Conservation (phyloP, 257 asterid genomes). For the Ehretia macrophylla region DNA sequence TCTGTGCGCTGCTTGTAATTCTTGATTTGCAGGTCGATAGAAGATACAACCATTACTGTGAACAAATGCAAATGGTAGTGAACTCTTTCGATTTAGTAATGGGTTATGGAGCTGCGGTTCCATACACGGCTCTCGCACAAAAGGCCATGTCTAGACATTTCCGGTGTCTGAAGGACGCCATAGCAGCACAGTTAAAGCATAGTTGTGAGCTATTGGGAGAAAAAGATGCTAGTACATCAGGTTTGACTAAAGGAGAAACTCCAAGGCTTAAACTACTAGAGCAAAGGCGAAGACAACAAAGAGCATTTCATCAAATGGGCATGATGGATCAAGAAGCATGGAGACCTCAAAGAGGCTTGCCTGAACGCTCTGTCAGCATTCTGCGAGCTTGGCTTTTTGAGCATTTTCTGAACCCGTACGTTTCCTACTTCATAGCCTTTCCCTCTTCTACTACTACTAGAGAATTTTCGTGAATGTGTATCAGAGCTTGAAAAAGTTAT, state of each 20-base stretch:
- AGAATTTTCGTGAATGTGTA: too few species aligned
- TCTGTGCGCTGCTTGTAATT: neutral
- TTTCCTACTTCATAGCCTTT: conserved; percentile 1
- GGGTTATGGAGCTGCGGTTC: conserved; percentile 95
- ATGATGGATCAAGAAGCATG: conserved; percentile 98
- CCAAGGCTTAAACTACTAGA: conserved; percentile 76
- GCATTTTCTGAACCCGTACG: conserved; percentile 98
- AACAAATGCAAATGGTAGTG: conserved; percentile 98
- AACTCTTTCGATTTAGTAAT: conserved; percentile 92
- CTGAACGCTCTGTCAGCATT: conserved; percentile 92
- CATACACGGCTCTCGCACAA: conserved; percentile 81
- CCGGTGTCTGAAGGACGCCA: conserved; percentile 85
- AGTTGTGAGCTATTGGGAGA: conserved; percentile 79
- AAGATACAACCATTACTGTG: conserved; percentile 91
- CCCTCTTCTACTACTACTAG: neutral
- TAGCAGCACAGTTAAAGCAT: conserved; percentile 59
- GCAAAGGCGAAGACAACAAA: conserved; percentile 77
- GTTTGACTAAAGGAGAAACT: conserved; percentile 91
- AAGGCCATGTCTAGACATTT: conserved; percentile 97
- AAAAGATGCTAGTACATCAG: conserved; percentile 65
- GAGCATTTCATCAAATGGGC: conserved; percentile 92
- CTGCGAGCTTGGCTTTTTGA: conserved; percentile 98
- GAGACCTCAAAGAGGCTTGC: conserved; percentile 95
- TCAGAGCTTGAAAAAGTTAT: too few species aligned
- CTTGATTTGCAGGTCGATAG: conserved; percentile 65